Percentiles rank a stretch among this genome's conserved stretches.
Evolutionary conservation across 2,329 filamentous ascomycete species (phyloP).

Genomic region (Colletotrichum acutatum): DNA sequence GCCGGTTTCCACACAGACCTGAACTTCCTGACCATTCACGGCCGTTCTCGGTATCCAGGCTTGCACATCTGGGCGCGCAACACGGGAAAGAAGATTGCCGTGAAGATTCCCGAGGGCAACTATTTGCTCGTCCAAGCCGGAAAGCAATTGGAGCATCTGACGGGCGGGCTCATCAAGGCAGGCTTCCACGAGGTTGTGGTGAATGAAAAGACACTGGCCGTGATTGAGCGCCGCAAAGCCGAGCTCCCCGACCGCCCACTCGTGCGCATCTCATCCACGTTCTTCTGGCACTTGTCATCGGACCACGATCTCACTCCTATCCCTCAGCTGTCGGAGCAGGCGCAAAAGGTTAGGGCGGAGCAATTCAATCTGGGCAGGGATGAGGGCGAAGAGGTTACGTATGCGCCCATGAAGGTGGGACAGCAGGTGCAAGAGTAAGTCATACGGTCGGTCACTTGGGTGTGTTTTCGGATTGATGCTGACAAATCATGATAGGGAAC

Average conservation of each 20-base stretch:
- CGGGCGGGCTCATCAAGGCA: slow-evolving; percentile 69
- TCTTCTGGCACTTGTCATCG: slow-evolving; percentile 70
- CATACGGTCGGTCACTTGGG: too few relatives aligned
- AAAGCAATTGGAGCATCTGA: slow-evolving; percentile 72
- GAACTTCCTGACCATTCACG: slow-evolving; percentile 74
- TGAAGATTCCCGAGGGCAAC: slow-evolving; percentile 67
- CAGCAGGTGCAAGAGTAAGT: slow-evolving; percentile 67
- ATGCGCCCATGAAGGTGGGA: slow-evolving; percentile 67
- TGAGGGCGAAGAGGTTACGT: slow-evolving; percentile 61
- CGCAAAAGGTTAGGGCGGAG: slow-evolving; percentile 55
- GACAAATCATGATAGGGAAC: slow-evolving; percentile 48
- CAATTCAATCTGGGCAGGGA: slow-evolving; percentile 62
- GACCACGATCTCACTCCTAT: slow-evolving; percentile 67
- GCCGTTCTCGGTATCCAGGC: slow-evolving; percentile 70
- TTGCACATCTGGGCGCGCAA: slow-evolving; percentile 73
- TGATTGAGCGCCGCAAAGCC: slow-evolving; percentile 54
- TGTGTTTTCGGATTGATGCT: not conserved
- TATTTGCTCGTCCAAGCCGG: slow-evolving; percentile 71
- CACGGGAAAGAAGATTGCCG: slow-evolving; percentile 67
- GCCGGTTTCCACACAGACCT: slow-evolving; percentile 73
- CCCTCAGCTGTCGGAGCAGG: slow-evolving; percentile 57
- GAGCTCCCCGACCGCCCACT: slow-evolving; percentile 61
- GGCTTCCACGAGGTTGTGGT: slow-evolving; percentile 72
- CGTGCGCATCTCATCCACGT: slow-evolving; percentile 68
- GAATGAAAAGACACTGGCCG: slow-evolving; percentile 61